Conservation (phyloP, 1,284 basidiomycete genomes). For the Meira miltonrushii region DNA sequence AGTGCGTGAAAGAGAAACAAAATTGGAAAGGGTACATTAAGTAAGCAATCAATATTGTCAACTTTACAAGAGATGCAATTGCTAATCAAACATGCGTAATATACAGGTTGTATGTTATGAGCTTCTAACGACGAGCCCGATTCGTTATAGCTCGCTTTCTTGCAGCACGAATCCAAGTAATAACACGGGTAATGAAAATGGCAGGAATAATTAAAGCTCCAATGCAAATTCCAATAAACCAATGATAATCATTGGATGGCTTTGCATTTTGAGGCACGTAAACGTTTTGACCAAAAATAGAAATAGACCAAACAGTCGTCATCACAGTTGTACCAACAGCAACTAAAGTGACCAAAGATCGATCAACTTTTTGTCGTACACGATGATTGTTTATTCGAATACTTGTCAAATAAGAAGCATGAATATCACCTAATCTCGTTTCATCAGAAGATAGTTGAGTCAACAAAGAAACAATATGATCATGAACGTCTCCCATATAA, state of each 20-base stretch:
- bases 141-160: background rate
- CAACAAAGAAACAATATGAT: slow-evolving; percentile 84
- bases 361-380: slow-evolving; percentile 38
- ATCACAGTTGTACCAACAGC: slow-evolving; percentile 56
- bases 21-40: too few relatives aligned
- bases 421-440: slow-evolving; percentile 77
- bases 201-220: background rate
- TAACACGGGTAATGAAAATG: background rate
- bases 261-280: slow-evolving; percentile 55
- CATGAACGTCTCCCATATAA: slow-evolving; percentile 88
- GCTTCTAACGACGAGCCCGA: background rate
- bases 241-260: background rate
- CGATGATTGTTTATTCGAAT: slow-evolving; percentile 64
- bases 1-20: too few relatives aligned
- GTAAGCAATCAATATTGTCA: too few relatives aligned
- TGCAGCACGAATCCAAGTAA: slow-evolving; percentile 3
- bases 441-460: slow-evolving; percentile 83
- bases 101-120: too few relatives aligned
- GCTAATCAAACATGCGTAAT: too few relatives aligned
- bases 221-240: background rate
- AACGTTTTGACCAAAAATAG: slow-evolving; percentile 64
- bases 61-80: too few relatives aligned
- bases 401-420: slow-evolving; percentile 76
- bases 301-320: slow-evolving; percentile 53
- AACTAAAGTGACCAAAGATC: slow-evolving; percentile 56